Percentiles rank a stretch among this genome's conserved stretches.
These are phyloP conservation scores for Petasospora fabianii DNA, from an alignment of 1,139 yeast genomes.

Conservation along the genomic window DNA sequence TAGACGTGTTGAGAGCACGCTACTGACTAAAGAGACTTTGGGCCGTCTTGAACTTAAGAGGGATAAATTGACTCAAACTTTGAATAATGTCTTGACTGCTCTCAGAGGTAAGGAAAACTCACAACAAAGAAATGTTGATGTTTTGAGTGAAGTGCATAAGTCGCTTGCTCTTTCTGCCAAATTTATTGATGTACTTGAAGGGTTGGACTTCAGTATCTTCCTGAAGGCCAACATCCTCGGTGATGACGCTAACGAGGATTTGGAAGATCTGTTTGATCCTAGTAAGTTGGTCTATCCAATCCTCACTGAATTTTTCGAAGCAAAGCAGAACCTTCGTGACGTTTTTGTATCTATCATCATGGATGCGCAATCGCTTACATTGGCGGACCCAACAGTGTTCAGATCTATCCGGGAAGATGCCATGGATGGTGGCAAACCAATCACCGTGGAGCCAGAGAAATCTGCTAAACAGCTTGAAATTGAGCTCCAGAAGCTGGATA, in stretches of 20 bases:
- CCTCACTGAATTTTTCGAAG: slow-evolving; percentile 68
- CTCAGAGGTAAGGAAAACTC: slow-evolving; percentile 31
- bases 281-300: slow-evolving; percentile 53
- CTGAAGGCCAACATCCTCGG: slow-evolving; percentile 8
- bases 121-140: slow-evolving; percentile 50
- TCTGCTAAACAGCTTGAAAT: slow-evolving; percentile 46
- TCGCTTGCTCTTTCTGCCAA: slow-evolving; percentile 47
- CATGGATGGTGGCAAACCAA: slow-evolving; percentile 39
- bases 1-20: slow-evolving; percentile 35
- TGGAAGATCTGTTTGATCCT: slow-evolving; percentile 22
- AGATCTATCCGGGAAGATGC: slow-evolving; percentile 54
- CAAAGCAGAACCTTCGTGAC: slow-evolving; percentile 73
- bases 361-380: slow-evolving; percentile 66
- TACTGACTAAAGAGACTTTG: slow-evolving; percentile 48
- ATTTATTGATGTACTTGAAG: slow-evolving; percentile 51
- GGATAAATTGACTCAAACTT: slow-evolving; percentile 37
- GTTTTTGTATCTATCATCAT: slow-evolving; percentile 56
- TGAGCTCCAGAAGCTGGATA: slow-evolving; percentile 44
- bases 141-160: slow-evolving; percentile 51
- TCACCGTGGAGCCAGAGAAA: slow-evolving; percentile 44
- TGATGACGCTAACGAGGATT: slow-evolving; percentile 14
- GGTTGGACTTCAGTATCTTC: slow-evolving; percentile 52
- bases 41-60: slow-evolving; percentile 36
- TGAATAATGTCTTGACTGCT: slow-evolving; percentile 40
- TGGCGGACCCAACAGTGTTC: slow-evolving; percentile 72